Evolutionary conservation across 305 asterid genomes (phyloP), one percentile per base, ranked within the genome.

Genomic region (Coffea humblotiana): DNA sequence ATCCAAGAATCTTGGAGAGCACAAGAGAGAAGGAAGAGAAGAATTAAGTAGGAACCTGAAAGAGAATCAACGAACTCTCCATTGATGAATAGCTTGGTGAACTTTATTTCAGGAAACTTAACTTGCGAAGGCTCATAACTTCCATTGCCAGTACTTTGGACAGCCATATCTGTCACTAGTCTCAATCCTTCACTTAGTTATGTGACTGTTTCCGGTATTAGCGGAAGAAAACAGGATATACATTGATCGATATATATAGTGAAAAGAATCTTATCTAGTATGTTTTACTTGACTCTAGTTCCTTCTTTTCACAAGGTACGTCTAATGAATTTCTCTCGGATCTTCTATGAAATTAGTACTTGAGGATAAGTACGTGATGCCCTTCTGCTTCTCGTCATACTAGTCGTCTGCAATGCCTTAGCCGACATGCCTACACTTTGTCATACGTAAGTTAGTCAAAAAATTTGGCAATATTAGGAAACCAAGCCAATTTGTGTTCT

Each of bases 81-180:
- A 82, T 86, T 84, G 81, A 86, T 84, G 89, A 82, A 82, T 23
- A 84, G 84, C 83, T 85, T 80, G 27, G 87, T 82, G 72, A 86
- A 86, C 71, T 84, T 85, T 40, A 85, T 80, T 12, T 63, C 61
- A 18, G 88, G 84, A 64, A 85, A 21, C 66, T 80, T 80, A 23
- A 25, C 21, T 11, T 15, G 64, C 40, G 70, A 8, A n/a, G 43
- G 43, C 43, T 74, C 85, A 35, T 19, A 10, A 10, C 29, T 67
- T 49, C 84, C 88, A 21, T 79, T 82, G 51, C 76, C 84, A 58
- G 77, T 82, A 40, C 64, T 76, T 32, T 82, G 76, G 18, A 69
- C 83, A 3, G 82, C 86, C 88, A 85, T 85, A 19, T 43, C 58
- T 35, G 4, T 8, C 3, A 1, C 19, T 37, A 49, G 43, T 37